Evolutionary conservation across 169 alveolate genomes (phyloP), one percentile per base, ranked within the genome.

Genomic region (Neospora caninum): DNA sequence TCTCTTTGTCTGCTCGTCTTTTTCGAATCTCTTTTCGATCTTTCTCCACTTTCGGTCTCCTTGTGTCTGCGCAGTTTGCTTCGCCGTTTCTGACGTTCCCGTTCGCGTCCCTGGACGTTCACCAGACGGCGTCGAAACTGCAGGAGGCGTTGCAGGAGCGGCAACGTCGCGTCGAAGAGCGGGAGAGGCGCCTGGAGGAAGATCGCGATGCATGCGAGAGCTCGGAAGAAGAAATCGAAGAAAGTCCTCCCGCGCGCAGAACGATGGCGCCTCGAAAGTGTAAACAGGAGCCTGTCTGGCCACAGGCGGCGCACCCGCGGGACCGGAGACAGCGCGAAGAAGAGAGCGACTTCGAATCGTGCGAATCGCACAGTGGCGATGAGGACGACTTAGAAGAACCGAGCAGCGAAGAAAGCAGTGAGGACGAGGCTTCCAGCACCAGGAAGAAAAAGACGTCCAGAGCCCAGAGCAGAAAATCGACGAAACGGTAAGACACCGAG

Each of bases 51-150:
- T 1, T 64, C n/a, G 73, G 34, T 16, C n/a, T 29, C 7, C n/a
- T 20, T 73, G 25, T 29, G 16, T 29, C 34, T 73, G 43, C 84
- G 38, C 84, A 73, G 84, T 73, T 34, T 22, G 38, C 42, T 13
- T 73, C 84, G 43, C 84, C 84, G 84, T 36, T 73, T 73, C 84
- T 73, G 43, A 73, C 84, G 9, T 73, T 34, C 84, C 42, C 84
- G 27, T 73, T 36, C 45, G 49, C 39, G 84, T 18, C 84, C 39
- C 45, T 73, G 43, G 84, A 31, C 84, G 84, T 27, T 13, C 84
- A 73, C 43, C 84, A 20, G 43, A 16, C 39, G 39, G 49, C 45
- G 84, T 43, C n/a, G 84, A 16, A 22, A 0, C 1, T 16, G 27
- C 45, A 73, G 84, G 84, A 31, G 84, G 42, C 84, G 84, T n/a